A percentile compares a stretch with the other conserved stretches of the same genome.
phyloP scores from a whole-genome alignment of 2,329 filamentous ascomycete genomes.

The Epichloe elymi region DNA sequence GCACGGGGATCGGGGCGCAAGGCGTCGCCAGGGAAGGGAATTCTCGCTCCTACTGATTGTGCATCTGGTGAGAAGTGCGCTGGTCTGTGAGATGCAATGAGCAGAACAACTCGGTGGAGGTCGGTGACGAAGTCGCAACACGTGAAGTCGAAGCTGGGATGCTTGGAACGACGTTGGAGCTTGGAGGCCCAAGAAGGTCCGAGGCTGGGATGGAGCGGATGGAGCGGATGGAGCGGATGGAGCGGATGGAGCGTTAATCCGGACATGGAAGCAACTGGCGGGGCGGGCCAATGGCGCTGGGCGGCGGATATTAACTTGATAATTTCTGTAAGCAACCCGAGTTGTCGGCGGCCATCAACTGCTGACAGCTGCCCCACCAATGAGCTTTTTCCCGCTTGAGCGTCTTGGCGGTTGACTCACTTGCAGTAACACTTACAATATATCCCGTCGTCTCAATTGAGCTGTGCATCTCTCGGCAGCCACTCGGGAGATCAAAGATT shows the following conservation, averaged over 20 bases:
- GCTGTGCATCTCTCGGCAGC: not conserved
- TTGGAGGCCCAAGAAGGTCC: not conserved
- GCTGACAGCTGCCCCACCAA: not conserved
- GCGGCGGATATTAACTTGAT: too few relatives aligned
- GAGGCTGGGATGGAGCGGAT: too few relatives aligned
- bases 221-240: too few relatives aligned
- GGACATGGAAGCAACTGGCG: not conserved
- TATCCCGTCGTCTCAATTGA: not conserved
- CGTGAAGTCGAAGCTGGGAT: not conserved
- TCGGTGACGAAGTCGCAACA: not conserved
- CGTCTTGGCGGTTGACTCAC: constrained; percentile 6
- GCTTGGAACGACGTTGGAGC: not conserved
- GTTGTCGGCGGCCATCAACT: not conserved
- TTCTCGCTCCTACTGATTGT: not conserved
- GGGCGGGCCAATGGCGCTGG: too few relatives aligned
- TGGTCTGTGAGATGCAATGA: not conserved
- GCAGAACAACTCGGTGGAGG: not conserved
- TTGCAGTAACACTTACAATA: not conserved
- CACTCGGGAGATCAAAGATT: not conserved
- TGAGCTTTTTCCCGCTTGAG: not conserved
- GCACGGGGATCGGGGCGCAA: not conserved
- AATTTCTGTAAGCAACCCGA: too few relatives aligned
- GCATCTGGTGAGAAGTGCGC: not conserved
- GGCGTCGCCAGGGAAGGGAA: not conserved
- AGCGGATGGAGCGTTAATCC: not conserved